A percentile compares a stretch with the other conserved stretches of the same genome.
These are phyloP conservation scores for Annulohypoxylon nitens DNA, from an alignment of 495 filamentous ascomycete species.

Conservation along the genomic window DNA sequence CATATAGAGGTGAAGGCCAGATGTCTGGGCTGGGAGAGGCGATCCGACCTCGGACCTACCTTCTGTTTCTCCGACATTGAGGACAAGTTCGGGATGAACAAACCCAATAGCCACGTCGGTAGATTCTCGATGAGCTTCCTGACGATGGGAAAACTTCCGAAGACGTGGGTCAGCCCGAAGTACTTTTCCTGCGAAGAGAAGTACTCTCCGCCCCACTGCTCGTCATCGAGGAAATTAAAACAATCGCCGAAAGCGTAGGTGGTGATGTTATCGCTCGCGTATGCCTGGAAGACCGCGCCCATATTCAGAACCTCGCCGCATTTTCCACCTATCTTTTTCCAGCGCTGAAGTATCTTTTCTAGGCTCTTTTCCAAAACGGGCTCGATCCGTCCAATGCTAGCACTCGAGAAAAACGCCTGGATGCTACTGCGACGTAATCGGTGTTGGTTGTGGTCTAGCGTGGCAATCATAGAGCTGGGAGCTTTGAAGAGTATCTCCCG, in stretches of 20 bases:
- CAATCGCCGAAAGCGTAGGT: slow-evolving; percentile 54
- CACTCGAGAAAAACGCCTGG: slow-evolving; percentile 58
- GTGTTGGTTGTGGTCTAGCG: slow-evolving; percentile 55
- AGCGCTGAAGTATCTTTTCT: not conserved
- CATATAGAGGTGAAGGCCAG: not conserved
- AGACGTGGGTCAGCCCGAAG: not conserved
- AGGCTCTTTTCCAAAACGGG: slow-evolving; percentile 47
- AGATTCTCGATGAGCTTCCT: slow-evolving; percentile 32
- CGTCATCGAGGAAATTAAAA: slow-evolving; percentile 40
- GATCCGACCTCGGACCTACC: not conserved
- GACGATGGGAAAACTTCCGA: slow-evolving; percentile 38
- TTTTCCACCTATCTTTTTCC: not conserved
- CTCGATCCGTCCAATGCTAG: slow-evolving; percentile 53
- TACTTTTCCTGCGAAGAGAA: slow-evolving; percentile 29
- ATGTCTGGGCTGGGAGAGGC: not conserved
- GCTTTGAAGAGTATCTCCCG: no score
- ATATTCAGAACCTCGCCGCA: slow-evolving; percentile 45
- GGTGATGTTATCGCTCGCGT: slow-evolving; percentile 63
- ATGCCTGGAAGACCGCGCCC: slow-evolving; percentile 53
- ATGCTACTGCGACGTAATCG: slow-evolving; percentile 54
- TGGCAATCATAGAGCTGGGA: slow-evolving; percentile 20
- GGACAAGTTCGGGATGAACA: slow-evolving; percentile 1
- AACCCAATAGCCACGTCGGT: slow-evolving; percentile 2
- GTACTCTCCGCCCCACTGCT: slow-evolving; percentile 45
- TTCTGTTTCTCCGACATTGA: not conserved